Evolutionary conservation across 2,329 filamentous ascomycete genomes (phyloP), one percentile per base, ranked within the genome.

Genomic region (Penicillium hordei): DNA sequence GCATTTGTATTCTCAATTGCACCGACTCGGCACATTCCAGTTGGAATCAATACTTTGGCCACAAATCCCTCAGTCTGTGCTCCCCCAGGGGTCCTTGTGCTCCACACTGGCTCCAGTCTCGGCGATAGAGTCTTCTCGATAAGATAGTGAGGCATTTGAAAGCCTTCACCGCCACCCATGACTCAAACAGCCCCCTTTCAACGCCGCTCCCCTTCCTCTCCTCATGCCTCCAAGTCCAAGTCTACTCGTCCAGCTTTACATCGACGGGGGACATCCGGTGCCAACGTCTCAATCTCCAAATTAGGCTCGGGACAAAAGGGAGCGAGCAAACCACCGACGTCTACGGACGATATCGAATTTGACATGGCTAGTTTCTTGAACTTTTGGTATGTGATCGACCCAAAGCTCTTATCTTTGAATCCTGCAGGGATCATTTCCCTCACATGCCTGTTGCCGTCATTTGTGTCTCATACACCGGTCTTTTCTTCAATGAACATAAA

Each of bases 311-410:
- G 71, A 31, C 65, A 66, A 45, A 52, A 60, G 55, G 60, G 55
- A 50, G 52, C 59, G 31, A 60, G 59, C 38, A 60, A 59, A 49
- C 65, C 67, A 40, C n/a, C 29, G 7, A 66, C 72, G 25, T 36
- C 50, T 45, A 36, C 50, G 50, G 50, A 52, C 61, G 68, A 72
- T 55, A 60, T 60, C 40, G 65, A 69, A 34, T 57, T 65, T 57
- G 75, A 76, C 52, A 79, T 79, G 76, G 72, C 76, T 44, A 77
- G 74, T 61, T 79, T 79, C 48, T 64, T 78, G 44, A 77, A 78
- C 59, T 79, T 74, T 64, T 79, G 76, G 76, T 79, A 74, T 64
- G 75, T 70, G 27, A 46, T 34, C 34, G 4, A 48, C 46, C 40
- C 43, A 40, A 48, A n/a, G 25, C 50, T 54, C 55, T 61, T 63